phyloP scores from a whole-genome alignment of 148 eudicot species.

The Persicaria tinctoria region DNA sequence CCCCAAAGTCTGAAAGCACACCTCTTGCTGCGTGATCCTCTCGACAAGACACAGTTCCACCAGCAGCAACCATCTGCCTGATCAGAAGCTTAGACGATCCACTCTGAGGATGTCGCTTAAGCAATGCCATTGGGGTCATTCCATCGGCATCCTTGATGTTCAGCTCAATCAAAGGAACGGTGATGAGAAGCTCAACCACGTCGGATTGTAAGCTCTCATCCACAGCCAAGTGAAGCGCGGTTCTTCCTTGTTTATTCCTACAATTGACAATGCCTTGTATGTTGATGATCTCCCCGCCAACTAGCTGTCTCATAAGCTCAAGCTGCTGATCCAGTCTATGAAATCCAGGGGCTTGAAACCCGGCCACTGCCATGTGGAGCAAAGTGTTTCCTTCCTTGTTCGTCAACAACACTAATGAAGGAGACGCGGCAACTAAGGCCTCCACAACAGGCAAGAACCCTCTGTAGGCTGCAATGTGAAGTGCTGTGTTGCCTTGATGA shows the following conservation, averaged over 20 bases:
- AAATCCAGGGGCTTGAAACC: slow-evolving; percentile 69
- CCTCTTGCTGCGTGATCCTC: slow-evolving; percentile 55
- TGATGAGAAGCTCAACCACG: slow-evolving; percentile 66
- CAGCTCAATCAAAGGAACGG: slow-evolving; percentile 37
- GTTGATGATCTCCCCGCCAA: slow-evolving; percentile 31
- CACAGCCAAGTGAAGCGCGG: slow-evolving; percentile 78
- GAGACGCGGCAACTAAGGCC: slow-evolving; percentile 52
- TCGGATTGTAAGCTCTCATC: slow-evolving; percentile 53
- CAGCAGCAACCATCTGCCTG: slow-evolving; percentile 66
- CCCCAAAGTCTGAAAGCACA: slow-evolving; percentile 33
- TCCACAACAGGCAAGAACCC: slow-evolving; percentile 68
- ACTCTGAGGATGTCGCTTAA: slow-evolving; percentile 56
- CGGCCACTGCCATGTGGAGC: slow-evolving; percentile 65
- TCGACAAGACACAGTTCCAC: slow-evolving; percentile 58
- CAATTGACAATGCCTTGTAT: slow-evolving; percentile 50
- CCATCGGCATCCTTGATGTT: slow-evolving; percentile 60
- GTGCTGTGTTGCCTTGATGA: slow-evolving; percentile 77
- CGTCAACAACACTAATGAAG: slow-evolving; percentile 35
- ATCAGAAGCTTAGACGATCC: slow-evolving; percentile 55
- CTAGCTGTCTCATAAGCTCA: slow-evolving; percentile 58
- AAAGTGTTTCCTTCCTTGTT: slow-evolving; percentile 75
- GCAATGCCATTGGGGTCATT: slow-evolving; percentile 83
- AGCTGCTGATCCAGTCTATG: slow-evolving; percentile 69
- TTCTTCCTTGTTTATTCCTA: slow-evolving; percentile 49
- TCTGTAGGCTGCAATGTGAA: slow-evolving; percentile 78